Evolutionary conservation across 345 rosid species (phyloP), one percentile per base, ranked within the genome.

Genomic region (Populus pruinosa): DNA sequence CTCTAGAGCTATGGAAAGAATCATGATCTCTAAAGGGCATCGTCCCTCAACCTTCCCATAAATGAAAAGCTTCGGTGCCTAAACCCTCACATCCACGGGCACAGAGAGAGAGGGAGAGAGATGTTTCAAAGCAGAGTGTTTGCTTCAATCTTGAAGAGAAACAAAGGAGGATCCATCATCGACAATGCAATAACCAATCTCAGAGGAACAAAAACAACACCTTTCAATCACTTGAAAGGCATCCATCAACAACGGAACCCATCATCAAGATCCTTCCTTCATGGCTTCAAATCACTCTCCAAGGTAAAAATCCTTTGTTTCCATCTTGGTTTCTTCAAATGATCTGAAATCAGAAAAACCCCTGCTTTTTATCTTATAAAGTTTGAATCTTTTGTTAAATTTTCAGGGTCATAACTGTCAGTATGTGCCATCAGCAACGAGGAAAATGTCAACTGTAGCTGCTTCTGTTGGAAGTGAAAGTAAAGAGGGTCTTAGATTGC

Each of bases 401-500:
- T 80, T 78, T n/a, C 82, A 92, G 98, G 91, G 87, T 71, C 82
- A 82, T 81, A 77, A 79, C 71, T 66, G 73, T 61, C 78, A 86
- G 25, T 82, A 70, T 74, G 81, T 53, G 59, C 59, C 59, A 53
- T 53, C 59, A 18, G 20, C 59, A 20, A 18, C 53, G 74, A 85
- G 90, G 86, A 92, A 84, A 9, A 74, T 92, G 89, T 86, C 94
- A 29, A 85, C 85, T 53, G 70, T 81, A 53, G 59, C 59, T 43
- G 88, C 92, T 31, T 82, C 93, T 66, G 78, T 76, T 69, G 84
- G 83, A 5, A 44, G 76, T 68, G 89, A 79, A 80, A 83, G 78
- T 79, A 89, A 90, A 81, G 92, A 89, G 82, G 97, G 98, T 41
- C 50, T 91, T 81, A 95, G 86, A 87, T 77, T 90, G 29, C 86